Conservation (phyloP, 1,284 basidiomycete genomes). For the Ganoderma lucidum region DNA sequence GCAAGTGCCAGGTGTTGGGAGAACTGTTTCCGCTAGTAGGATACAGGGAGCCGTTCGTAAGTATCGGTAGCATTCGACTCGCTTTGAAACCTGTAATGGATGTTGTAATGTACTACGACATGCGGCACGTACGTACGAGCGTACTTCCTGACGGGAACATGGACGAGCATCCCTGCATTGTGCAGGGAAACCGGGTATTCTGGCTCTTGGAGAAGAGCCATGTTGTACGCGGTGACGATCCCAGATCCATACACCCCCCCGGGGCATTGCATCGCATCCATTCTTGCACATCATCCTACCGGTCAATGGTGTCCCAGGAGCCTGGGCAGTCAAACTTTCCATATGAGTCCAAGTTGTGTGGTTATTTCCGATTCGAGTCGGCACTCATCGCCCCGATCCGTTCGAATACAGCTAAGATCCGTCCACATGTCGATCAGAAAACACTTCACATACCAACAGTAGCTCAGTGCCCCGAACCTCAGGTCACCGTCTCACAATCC, state of each 20-base stretch:
- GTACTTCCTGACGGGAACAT: not conserved
- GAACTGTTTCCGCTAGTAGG: too few species aligned
- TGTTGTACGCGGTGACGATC: not conserved
- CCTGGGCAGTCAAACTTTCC: not conserved
- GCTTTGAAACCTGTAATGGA: not conserved
- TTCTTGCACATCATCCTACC: not conserved
- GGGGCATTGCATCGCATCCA: too few species aligned
- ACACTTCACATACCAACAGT: too few species aligned
- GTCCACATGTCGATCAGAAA: too few species aligned
- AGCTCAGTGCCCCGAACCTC: not conserved
- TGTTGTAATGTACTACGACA: not conserved
- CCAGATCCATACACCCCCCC: not conserved
- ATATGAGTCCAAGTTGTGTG: not conserved
- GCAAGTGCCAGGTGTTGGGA: too few species aligned
- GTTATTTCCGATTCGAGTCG: not conserved
- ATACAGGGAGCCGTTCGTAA: too few species aligned
- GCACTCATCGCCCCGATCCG: not conserved
- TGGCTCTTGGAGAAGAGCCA: not conserved
- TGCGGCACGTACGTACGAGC: not conserved
- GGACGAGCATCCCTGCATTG: not conserved
- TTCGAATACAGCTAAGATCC: not conserved
- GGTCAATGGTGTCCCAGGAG: not conserved
- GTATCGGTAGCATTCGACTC: not conserved
- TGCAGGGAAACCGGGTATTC: not conserved
- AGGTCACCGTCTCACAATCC: not conserved